Conservation (phyloP, 1,284 basidiomycete genomes). For the Cryptococcus jaspeensis region DNA sequence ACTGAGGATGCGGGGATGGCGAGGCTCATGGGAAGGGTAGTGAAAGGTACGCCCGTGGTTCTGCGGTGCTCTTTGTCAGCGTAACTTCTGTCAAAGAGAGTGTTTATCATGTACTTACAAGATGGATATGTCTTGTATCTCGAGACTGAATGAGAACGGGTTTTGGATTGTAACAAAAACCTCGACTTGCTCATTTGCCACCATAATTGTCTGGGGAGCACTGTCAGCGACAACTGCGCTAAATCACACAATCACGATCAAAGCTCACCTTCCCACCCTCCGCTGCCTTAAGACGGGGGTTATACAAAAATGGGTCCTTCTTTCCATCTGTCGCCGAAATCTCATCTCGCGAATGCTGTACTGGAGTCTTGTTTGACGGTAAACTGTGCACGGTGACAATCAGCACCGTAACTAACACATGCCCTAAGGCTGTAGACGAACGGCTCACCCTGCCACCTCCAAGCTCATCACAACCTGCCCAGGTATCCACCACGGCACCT, state of each 20-base stretch:
- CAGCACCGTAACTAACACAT: slow-evolving; percentile 1
- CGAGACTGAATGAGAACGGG: slow-evolving; percentile 85
- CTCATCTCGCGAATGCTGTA: slow-evolving; percentile 60
- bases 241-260: neutral
- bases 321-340: slow-evolving; percentile 29
- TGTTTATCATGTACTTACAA: slow-evolving; percentile 58
- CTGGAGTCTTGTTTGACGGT: slow-evolving; percentile 66
- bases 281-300: slow-evolving; percentile 64
- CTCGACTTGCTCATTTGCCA: slow-evolving; percentile 79
- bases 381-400: slow-evolving; percentile 55
- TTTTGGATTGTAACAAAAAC: slow-evolving; percentile 83
- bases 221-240: slow-evolving; percentile 22
- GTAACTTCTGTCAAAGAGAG: neutral
- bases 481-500: slow-evolving; percentile 75
- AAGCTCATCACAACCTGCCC: slow-evolving; percentile 74
- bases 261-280: slow-evolving; percentile 60
- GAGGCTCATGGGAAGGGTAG: slow-evolving; percentile 61
- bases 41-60: slow-evolving; percentile 75
- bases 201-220: slow-evolving; percentile 60
- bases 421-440: neutral
- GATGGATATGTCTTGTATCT: slow-evolving; percentile 73
- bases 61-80: too few species aligned
- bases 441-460: slow-evolving; percentile 68
- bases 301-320: slow-evolving; percentile 82
- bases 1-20: slow-evolving; percentile 70